phyloP scores from a whole-genome alignment of 371 early-diverging fungal genomes.

The Lichtheimia corymbifera region DNA sequence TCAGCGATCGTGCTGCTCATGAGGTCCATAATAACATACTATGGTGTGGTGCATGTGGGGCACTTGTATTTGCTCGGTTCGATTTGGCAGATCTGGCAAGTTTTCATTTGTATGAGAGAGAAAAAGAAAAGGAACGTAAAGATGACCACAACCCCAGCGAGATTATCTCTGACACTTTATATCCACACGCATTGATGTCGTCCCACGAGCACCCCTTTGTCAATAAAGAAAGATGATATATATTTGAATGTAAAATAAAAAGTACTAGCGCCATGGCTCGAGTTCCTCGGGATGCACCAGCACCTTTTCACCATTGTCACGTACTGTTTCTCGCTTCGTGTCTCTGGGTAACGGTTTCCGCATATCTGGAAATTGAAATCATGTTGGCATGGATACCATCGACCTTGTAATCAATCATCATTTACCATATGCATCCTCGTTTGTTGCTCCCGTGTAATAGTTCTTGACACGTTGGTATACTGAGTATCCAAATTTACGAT shows the following conservation, averaged over 20 bases:
- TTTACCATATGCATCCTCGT: conserved; percentile 82
- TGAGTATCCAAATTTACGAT: conserved; percentile 91
- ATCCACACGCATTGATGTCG: no score
- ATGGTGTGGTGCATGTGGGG: conserved; percentile 35
- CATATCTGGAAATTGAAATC: conserved; percentile 67
- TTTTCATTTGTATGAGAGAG: not conserved
- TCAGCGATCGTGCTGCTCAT: no score
- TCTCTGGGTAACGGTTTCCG: conserved; percentile 84
- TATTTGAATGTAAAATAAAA: not conserved
- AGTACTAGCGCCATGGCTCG: conserved; percentile 44
- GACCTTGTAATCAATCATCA: not conserved
- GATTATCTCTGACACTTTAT: not conserved
- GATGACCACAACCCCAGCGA: not conserved
- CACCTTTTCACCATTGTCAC: conserved; percentile 64
- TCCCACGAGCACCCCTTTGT: no score
- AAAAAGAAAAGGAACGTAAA: not conserved
- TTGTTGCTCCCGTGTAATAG: conserved; percentile 84
- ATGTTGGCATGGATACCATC: not conserved
- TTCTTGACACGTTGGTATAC: conserved; percentile 89
- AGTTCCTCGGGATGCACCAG: conserved; percentile 61
- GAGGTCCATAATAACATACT: conserved; percentile 23
- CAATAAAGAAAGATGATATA: no score
- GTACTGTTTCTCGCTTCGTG: conserved; percentile 64
- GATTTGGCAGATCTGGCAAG: conserved; percentile 25
- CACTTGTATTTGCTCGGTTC: conserved; percentile 43